Base-by-base conservation (phyloP, 345 rosid species). In the Sonneratia caseolaris region DNA sequence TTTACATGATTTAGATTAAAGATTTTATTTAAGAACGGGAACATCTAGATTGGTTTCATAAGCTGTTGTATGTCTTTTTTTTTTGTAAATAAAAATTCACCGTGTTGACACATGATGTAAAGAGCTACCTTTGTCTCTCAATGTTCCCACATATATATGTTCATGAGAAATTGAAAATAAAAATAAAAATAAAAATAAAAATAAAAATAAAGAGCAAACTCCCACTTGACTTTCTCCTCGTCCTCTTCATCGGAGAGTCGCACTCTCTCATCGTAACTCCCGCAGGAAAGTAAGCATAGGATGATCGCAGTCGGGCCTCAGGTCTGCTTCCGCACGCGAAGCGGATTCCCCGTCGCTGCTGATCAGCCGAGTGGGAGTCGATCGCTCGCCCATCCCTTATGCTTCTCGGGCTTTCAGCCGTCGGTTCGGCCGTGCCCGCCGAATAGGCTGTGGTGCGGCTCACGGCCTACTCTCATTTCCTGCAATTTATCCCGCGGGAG, bases 401-500 rank as follows among this genome's bases (percentile, higher is more conserved):
- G 45, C 49, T 72, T 76, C 43, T 75, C 70, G 37, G 68, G 65
- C 65, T 71, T 61, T 7, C 47, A 37, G 51, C 59, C 24, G 43
- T 56, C 68, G 57, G 71, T 21, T 49, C 68, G 72, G n/a, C 71
- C 1, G 35, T 36, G 55, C 38, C n/a, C 42, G 22, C 65, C 45
- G 72, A 35, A 71, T 7, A 59, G 53, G 43, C 67, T 32, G 57
- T 66, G 68, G 21, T 64, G 37, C 42, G 68, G 71, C 66, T 69
- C 22, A 36, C 62, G 47, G 18, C 14, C 59, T 22, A 22, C 2
- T 38, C 69, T 76, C 72, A 35, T 88, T 37, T 85, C 87, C 48
- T 84, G 90, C 75, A 82, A 72, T 68, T 83, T 84, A 10, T 69
- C 79, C 14, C 68, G 70, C 37, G 86, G 91, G 67, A 80, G 82